Evolutionary conservation across 2,329 filamentous ascomycete genomes (phyloP).

Genomic region (Beauveria sp.): DNA sequence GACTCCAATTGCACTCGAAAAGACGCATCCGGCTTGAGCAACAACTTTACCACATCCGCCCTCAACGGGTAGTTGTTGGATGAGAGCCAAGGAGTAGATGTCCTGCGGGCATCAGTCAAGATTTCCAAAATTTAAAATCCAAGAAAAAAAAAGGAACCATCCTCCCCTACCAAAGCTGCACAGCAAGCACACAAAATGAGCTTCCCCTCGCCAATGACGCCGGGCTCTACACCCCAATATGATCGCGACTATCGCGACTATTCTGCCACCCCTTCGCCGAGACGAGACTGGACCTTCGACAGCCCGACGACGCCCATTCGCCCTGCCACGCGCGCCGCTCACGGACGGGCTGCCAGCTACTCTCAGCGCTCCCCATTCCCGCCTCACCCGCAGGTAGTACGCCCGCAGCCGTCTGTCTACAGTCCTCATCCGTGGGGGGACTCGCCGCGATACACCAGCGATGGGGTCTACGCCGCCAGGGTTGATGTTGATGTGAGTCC

Average conservation of each 20-base stretch:
- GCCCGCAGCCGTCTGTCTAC: slow-evolving; percentile 35
- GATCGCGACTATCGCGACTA: slow-evolving; percentile 47
- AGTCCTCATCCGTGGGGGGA: slow-evolving; percentile 30
- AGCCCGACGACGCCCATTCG: slow-evolving; percentile 40
- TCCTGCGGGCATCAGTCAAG: slow-evolving; percentile 22
- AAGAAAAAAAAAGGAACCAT: slow-evolving; percentile 2
- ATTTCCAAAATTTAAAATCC: neutral
- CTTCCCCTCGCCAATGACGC: slow-evolving; percentile 32
- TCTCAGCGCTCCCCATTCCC: slow-evolving; percentile 19
- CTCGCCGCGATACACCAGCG: slow-evolving; percentile 55
- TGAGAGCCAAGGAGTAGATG: slow-evolving; percentile 18
- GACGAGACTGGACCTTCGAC: slow-evolving; percentile 40
- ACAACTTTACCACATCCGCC: slow-evolving; percentile 9
- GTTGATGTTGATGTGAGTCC: slow-evolving; percentile 52
- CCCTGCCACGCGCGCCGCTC: slow-evolving; percentile 42
- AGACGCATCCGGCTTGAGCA: slow-evolving; percentile 12
- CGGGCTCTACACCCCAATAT: slow-evolving; percentile 40
- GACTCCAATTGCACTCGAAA: slow-evolving; percentile 18
- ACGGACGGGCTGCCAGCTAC: slow-evolving; percentile 31
- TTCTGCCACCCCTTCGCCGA: slow-evolving; percentile 49
- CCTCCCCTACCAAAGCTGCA: slow-evolving; percentile 16
- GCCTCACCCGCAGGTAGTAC: slow-evolving; percentile 10
- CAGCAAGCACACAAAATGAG: slow-evolving; percentile 35
- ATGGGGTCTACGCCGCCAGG: slow-evolving; percentile 51
- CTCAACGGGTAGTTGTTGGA: slow-evolving; percentile 11